Percentiles rank a stretch among this genome's conserved stretches.
phyloP scores from a whole-genome alignment of 495 filamentous ascomycete species.

The Chaetomium cochliodes region DNA sequence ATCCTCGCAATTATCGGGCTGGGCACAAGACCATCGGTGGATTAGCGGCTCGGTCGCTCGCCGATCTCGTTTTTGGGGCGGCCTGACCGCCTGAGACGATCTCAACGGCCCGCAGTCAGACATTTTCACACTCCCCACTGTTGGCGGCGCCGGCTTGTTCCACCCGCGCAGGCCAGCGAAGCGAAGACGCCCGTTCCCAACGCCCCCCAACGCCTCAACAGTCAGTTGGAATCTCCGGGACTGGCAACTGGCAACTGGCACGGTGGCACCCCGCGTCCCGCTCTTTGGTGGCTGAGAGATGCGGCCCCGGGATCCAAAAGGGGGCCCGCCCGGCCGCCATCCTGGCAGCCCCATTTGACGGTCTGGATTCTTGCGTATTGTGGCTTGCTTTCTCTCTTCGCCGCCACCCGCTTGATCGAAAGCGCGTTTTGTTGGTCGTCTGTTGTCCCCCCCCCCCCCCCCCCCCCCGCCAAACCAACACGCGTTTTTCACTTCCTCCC shows the following conservation, averaged over 20 bases:
- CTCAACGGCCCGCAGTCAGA: constrained; percentile 28
- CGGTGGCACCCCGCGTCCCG: not conserved
- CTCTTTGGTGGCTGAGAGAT: not conserved
- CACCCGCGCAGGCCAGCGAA: not conserved
- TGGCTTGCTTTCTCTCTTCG: not conserved
- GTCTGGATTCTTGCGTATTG: not conserved
- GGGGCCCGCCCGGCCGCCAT: not conserved
- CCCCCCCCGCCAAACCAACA: too few relatives aligned
- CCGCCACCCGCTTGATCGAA: not conserved
- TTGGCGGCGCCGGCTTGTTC: constrained; percentile 1
- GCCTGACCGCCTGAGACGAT: constrained; percentile 22
- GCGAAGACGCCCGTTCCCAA: not conserved
- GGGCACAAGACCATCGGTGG: not conserved
- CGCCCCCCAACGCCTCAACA: not conserved
- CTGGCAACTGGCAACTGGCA: too few relatives aligned
- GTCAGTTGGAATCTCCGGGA: not conserved
- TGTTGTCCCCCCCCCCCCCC: not conserved
- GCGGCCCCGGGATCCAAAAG: not conserved
- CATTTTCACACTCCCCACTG: constrained; percentile 10
- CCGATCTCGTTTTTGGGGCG: constrained; percentile 18
- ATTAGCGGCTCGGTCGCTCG: constrained; percentile 19
- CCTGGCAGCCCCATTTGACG: not conserved
- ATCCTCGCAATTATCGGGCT: not conserved
- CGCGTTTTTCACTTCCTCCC: not conserved
- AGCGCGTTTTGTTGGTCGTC: constrained; percentile 4